These are phyloP conservation scores for Leavenworthia alabamica DNA, from an alignment of 345 rosid species.

Conservation along the genomic window DNA sequence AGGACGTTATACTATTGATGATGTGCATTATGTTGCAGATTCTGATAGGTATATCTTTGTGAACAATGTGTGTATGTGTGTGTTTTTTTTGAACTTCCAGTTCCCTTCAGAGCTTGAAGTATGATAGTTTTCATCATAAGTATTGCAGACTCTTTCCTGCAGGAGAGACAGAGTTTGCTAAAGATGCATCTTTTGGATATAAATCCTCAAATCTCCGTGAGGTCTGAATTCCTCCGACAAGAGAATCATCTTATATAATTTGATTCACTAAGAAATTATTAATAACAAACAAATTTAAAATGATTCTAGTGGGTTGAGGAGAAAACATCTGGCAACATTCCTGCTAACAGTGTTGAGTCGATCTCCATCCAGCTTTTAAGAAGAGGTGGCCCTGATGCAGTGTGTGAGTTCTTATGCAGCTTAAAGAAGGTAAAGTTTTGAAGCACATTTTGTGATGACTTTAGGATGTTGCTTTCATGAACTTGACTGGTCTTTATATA, in stretches of 20 bases:
- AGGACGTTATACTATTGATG: constrained; percentile 86
- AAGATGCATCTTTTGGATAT: constrained; percentile 87
- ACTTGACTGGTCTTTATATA: not conserved
- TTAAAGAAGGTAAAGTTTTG: constrained; percentile 54
- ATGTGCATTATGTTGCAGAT: constrained; percentile 90
- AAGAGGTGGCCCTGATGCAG: constrained; percentile 89
- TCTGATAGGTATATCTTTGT: constrained; percentile 51
- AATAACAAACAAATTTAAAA: not conserved
- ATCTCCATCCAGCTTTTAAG: constrained; percentile 74
- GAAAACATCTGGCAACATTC: constrained; percentile 65
- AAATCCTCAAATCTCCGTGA: constrained; percentile 83
- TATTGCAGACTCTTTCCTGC: constrained; percentile 77
- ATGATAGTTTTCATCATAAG: constrained; percentile 19
- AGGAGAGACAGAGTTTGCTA: constrained; percentile 95
- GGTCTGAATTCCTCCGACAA: constrained; percentile 37
- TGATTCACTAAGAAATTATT: not conserved
- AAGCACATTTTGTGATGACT: not conserved
- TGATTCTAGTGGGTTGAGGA: constrained; percentile 86
- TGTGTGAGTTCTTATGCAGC: constrained; percentile 66
- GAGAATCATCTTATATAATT: not conserved
- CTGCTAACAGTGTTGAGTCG: constrained; percentile 62
- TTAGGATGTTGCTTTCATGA: not conserved
- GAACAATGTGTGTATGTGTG: not conserved
- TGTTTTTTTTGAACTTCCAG: not conserved
- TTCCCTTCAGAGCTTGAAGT: constrained; percentile 1